Percentiles rank a stretch among this genome's conserved stretches.
Conservation (phyloP, 1,284 basidiomycete species). For the Tetrapyrgos nigripes region DNA sequence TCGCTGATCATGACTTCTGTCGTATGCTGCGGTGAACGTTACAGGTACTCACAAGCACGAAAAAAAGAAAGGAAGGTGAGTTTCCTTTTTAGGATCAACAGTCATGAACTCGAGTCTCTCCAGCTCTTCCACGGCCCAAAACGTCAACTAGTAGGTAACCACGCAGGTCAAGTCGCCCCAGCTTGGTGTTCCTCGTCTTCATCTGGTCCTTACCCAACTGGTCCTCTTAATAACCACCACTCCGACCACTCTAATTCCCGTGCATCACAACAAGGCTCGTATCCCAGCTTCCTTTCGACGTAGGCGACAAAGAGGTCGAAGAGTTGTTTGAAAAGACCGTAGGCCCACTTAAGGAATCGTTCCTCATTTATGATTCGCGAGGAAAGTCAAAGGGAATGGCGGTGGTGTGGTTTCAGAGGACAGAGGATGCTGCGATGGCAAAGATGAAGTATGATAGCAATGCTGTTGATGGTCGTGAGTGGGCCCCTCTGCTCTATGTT, state of each 20-base stretch:
- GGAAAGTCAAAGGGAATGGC: constrained; percentile 80
- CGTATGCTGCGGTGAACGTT: too few relatives aligned
- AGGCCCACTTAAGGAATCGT: constrained; percentile 70
- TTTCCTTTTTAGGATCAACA: too few relatives aligned
- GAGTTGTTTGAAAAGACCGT: constrained; percentile 77
- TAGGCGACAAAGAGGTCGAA: constrained; percentile 71
- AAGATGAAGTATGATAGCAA: constrained; percentile 74
- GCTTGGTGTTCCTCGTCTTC: constrained; percentile 66
- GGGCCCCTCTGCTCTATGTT: constrained; percentile 35
- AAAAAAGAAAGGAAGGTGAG: background rate
- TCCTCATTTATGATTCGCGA: constrained; percentile 75
- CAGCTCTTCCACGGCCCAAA: constrained; percentile 58
- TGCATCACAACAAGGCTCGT: too few relatives aligned
- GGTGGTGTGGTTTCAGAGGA: constrained; percentile 67
- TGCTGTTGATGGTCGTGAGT: constrained; percentile 76
- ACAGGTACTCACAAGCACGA: too few relatives aligned
- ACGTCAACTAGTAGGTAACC: constrained; percentile 60
- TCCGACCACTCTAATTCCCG: constrained; percentile 67
- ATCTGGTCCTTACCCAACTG: constrained; percentile 27
- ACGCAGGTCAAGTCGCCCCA: constrained; percentile 57
- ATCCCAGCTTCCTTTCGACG: constrained; percentile 72
- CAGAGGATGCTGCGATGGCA: constrained; percentile 65
- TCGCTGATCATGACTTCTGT: too few relatives aligned
- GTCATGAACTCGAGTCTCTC: constrained; percentile 23
- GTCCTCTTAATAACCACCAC: constrained; percentile 30